Evolutionary conservation across 805 yeast species (phyloP).

Genomic region (Lipomyces sp.): DNA sequence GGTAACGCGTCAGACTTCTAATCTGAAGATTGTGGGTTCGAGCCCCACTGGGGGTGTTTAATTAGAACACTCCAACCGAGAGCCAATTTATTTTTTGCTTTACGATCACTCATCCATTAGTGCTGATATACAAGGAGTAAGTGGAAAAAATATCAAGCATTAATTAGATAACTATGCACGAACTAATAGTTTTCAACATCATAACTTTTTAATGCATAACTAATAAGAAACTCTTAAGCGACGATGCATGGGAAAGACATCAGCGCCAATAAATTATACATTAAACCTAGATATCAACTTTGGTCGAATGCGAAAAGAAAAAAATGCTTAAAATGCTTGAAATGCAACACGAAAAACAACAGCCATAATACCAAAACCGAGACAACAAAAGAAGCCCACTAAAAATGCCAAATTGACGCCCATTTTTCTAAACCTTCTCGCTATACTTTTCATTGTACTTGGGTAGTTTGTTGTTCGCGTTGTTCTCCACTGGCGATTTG

Average conservation of each 20-base stretch:
- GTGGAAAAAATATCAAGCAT: too few species aligned
- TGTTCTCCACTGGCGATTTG: conserved; percentile 18
- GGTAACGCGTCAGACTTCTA: conserved; percentile 42
- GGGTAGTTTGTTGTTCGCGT: conserved; percentile 9
- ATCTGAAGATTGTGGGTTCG: conserved; percentile 41
- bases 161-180: too few species aligned
- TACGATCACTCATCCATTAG: too few species aligned
- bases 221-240: too few species aligned
- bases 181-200: too few species aligned
- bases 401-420: background rate
- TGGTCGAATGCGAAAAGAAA: too few species aligned
- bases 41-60: conserved; percentile 40
- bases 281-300: too few species aligned
- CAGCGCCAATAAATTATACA: too few species aligned
- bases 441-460: conserved; percentile 5
- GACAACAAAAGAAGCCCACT: background rate
- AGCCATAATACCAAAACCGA: background rate
- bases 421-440: conserved; percentile 11
- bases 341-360: background rate
- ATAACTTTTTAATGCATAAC: too few species aligned
- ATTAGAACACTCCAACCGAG: conserved; percentile 13
- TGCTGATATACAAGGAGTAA: too few species aligned
- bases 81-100: conserved; percentile 20
- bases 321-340: too few species aligned
- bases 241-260: too few species aligned